Evolutionary conservation across 129 eudicot genomes (phyloP), one percentile per base, ranked within the genome.

Genomic region (Tanacetum coccineum): DNA sequence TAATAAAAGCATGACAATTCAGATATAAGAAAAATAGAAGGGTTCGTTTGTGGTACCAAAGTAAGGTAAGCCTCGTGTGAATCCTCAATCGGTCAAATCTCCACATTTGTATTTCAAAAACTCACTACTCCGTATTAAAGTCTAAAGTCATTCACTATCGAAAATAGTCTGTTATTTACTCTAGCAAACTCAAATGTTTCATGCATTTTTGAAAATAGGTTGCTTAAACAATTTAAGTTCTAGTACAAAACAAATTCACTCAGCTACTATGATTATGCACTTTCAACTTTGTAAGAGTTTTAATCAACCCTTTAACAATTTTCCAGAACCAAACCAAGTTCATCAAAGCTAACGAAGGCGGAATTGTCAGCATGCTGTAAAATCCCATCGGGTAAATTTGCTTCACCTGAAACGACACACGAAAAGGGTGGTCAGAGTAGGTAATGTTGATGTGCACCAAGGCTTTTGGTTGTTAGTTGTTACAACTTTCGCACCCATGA

Each of bases 281-380:
- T 61, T 65, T 70, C 9, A 80, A 74, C 74, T 83, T 81, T 2
- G 68, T 46, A 62, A 87, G 75, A 3, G 87, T 87, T 70, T 83
- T 91, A 42, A 87, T 76, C 91, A 91, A 49, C 32, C 96, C 98
- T 80, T 71, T 87, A 40, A 85, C 74, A 6, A 91, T 91, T 73
- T 87, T 91, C 87, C 90, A 78, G 62, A 91, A 91, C 98, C 98
- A 91, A 66, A 87, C 77, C 70, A 80, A 17, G 61, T 91, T 91
- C 95, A 87, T 79, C 78, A 74, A 36, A 19, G 87, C 70, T 74
- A 91, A 54, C 45, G 55, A 74, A 0, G 82, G 76, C 13, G 98
- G 85, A 32, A 79, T 67, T 11, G 74, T 73, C 0, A 88, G n/a
- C 80, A 76, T 13, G 81, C 87, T 81, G 87, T 82, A 88, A 68